A percentile compares a stretch with the other conserved stretches of the same genome.
These are phyloP conservation scores for Fomitopsis betulina DNA, from an alignment of 1,284 basidiomycete species.

Conservation along the genomic window DNA sequence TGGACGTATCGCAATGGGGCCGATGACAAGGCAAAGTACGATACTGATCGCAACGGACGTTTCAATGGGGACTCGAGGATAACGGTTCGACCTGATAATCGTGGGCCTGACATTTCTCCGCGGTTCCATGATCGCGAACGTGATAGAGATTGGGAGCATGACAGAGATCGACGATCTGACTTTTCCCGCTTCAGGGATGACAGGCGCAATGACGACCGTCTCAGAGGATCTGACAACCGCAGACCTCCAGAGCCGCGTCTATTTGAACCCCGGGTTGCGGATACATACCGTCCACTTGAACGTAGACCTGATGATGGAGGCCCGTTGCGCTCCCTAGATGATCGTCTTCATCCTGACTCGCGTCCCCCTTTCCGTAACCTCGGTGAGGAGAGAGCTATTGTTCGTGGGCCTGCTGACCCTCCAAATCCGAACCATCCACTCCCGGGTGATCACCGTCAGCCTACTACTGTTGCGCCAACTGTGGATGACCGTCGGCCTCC, in stretches of 20 bases:
- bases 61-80: constrained; percentile 9
- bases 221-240: constrained; percentile 20
- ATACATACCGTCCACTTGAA: constrained; percentile 20
- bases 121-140: constrained; percentile 19
- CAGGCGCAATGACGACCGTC: constrained; percentile 22
- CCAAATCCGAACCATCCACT: constrained; percentile 5
- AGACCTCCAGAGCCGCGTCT: constrained; percentile 23
- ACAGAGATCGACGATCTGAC: constrained; percentile 22
- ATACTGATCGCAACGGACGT: constrained; percentile 14
- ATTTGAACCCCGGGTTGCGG: constrained; percentile 19
- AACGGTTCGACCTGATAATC: constrained; percentile 10
- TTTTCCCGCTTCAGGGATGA: constrained; percentile 20
- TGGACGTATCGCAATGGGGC: constrained; percentile 18
- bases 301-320: constrained; percentile 15
- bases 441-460: constrained; percentile 17
- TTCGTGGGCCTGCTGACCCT: constrained; percentile 12
- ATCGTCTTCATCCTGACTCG: constrained; percentile 13
- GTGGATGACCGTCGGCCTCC: constrained; percentile 6
- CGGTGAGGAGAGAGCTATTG: constrained; percentile 23
- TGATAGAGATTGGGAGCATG: constrained; percentile 17
- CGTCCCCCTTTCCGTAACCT: constrained; percentile 18
- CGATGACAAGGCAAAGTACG: constrained; percentile 17
- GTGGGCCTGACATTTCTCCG: constrained; percentile 12
- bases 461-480: constrained; percentile 1
- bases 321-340: constrained; percentile 14